Base-by-base conservation (phyloP, 2,329 filamentous ascomycete genomes). In the Tothia fuscella region DNA sequence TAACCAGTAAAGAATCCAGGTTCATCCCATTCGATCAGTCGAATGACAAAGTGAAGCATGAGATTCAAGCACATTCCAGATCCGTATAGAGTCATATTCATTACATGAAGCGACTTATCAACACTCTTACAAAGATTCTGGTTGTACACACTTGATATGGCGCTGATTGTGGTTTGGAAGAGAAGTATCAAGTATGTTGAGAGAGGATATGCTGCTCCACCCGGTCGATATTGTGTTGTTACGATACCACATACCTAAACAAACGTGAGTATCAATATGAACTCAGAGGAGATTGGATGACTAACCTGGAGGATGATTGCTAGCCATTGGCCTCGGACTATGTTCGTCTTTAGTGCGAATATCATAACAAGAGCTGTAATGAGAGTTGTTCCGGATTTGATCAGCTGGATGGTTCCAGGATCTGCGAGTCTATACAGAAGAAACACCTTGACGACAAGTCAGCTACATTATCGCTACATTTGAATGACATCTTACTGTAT, bases 141-240 rank as follows among this genome's bases (percentile, higher is more conserved):
- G 45, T 61, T 60, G 43, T 59, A 58, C 12, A 60, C 57, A 24
- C 57, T 53, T 7, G 57, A 51, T 4, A 52, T 43, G 3, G 57
- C 55, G 34, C 55, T 56, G 24, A 60, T 46, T 30, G 54, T 54
- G 14, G 55, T 54, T 42, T 59, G 54, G 41, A 58, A 53, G 19
- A 56, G 41, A 21, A 60, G 48, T 16, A 60, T 49, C 33, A 53
- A 40, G 42, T 58, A 60, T 3, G 55, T 58, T 16, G 49, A 47
- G 24, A 53, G 30, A 0, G 56, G 46, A 34, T 59, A 59, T 5
- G 50, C 48, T 4, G 50, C 49, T 13, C 56, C 55, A 13, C 47
- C 49, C 30, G 55, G 55, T 21, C 49, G 49, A 46, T 58, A 56
- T 42, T 58, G 55, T 1, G 55, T 59, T 10, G 54, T 51, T 34